These are phyloP conservation scores for Fragaria vesca DNA, from an alignment of 306 rosid genomes.

Conservation along the genomic window DNA sequence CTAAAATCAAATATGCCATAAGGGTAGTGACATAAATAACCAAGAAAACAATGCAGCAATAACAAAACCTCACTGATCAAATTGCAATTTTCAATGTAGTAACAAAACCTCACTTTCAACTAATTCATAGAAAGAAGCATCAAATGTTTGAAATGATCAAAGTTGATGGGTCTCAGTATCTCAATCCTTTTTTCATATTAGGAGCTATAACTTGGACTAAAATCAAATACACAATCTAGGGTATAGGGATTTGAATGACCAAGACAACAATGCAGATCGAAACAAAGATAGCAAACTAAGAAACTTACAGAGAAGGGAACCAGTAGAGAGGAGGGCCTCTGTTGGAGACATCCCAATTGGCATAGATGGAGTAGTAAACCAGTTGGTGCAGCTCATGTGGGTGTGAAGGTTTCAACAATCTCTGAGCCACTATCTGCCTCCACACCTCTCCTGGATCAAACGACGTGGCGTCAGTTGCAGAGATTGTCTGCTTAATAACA, in stretches of 20 bases:
- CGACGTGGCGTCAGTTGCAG: slow-evolving; percentile 12
- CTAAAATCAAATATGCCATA: neutral
- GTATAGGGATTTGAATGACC: neutral
- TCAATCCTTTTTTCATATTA: neutral
- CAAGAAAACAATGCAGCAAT: neutral
- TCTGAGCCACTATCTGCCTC: slow-evolving; percentile 53
- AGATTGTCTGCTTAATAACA: slow-evolving; percentile 24
- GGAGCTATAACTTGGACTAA: neutral
- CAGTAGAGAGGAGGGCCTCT: slow-evolving; percentile 62
- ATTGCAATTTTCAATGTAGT: neutral
- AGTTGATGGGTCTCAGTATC: neutral
- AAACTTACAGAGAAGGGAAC: slow-evolving; percentile 72
- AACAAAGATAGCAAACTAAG: neutral
- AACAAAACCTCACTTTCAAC: neutral
- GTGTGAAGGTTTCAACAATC: slow-evolving; percentile 13
- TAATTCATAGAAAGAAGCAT: neutral
- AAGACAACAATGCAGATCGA: slow-evolving; percentile 5
- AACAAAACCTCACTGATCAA: neutral
- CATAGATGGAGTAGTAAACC: slow-evolving; percentile 52
- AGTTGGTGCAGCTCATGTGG: slow-evolving; percentile 62
- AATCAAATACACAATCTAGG: neutral
- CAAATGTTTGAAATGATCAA: neutral
- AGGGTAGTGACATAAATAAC: neutral
- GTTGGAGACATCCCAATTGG: slow-evolving; percentile 35
- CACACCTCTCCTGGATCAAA: slow-evolving; percentile 42